phyloP scores from a whole-genome alignment of 2,329 filamentous ascomycete genomes.

The Ophiostoma ulmi region DNA sequence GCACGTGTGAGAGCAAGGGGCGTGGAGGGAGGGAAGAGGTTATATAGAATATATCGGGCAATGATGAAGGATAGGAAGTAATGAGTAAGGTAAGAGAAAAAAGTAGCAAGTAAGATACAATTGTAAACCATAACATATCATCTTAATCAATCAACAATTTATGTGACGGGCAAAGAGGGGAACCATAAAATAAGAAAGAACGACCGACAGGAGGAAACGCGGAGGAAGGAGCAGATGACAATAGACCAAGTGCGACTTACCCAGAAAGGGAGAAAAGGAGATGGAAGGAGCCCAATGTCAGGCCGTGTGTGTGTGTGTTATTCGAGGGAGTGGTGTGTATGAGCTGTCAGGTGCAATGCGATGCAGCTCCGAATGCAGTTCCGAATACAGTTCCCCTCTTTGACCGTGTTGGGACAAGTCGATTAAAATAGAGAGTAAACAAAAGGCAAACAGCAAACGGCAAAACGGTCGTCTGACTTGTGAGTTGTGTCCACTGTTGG shows the following conservation, averaged over 20 bases:
- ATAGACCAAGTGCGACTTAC: constrained; percentile 8
- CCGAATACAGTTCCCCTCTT: constrained; percentile 12
- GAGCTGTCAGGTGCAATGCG: constrained; percentile 7
- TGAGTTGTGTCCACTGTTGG: not conserved
- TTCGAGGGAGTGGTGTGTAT: not conserved
- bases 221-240: constrained; percentile 11
- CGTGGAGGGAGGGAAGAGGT: not conserved
- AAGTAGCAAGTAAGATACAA: too few relatives aligned
- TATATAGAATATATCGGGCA: not conserved
- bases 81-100: too few relatives aligned
- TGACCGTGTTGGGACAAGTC: not conserved
- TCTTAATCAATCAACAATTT: too few relatives aligned
- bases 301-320: not conserved
- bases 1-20: not conserved
- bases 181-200: not conserved
- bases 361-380: constrained; percentile 9
- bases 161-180: not conserved
- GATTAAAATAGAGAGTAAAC: not conserved
- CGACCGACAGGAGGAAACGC: not conserved
- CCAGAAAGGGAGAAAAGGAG: not conserved
- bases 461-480: constrained; percentile 11
- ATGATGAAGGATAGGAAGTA: too few relatives aligned
- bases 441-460: not conserved
- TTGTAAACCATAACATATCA: too few relatives aligned
- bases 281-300: constrained; percentile 1